phyloP scores from a whole-genome alignment of 2,329 filamentous ascomycete species.

The Capronia epimyces region DNA sequence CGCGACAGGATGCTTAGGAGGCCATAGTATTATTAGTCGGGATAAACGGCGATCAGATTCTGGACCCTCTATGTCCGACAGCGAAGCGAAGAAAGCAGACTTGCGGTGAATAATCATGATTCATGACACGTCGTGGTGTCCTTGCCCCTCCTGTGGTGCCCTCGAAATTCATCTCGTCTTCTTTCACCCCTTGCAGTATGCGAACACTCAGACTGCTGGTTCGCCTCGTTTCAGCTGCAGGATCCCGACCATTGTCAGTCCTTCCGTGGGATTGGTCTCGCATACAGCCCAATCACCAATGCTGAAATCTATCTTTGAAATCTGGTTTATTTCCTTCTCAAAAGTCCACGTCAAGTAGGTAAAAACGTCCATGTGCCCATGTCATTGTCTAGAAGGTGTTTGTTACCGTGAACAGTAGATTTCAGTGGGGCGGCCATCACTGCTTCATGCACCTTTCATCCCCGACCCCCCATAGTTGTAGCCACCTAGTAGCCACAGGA shows the following conservation, averaged over 20 bases:
- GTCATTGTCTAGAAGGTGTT: too few species aligned
- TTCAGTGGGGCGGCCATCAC: too few species aligned
- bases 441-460: too few species aligned
- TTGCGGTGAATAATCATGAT: not conserved
- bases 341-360: too few species aligned
- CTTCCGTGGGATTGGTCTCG: conserved; percentile 18
- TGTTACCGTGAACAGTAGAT: too few species aligned
- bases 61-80: conserved; percentile 16
- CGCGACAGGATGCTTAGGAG: not conserved
- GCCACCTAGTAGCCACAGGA: too few species aligned
- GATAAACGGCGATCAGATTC: conserved; percentile 13
- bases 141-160: conserved; percentile 10
- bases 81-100: conserved; percentile 6
- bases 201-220: conserved; percentile 1
- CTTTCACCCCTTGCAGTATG: not conserved
- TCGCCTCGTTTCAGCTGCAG: conserved; percentile 21
- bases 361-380: too few species aligned
- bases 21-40: too few species aligned
- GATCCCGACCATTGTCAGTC: conserved; percentile 14
- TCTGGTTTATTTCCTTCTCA: too few species aligned
- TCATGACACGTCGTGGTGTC: not conserved
- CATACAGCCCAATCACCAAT: conserved; percentile 7
- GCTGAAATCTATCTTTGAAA: not conserved
- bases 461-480: too few species aligned
- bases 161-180: not conserved